Evolutionary conservation across 148 eudicot species (phyloP), one percentile per base, ranked within the genome.

Genomic region (Mesembryanthemum crystallinum): DNA sequence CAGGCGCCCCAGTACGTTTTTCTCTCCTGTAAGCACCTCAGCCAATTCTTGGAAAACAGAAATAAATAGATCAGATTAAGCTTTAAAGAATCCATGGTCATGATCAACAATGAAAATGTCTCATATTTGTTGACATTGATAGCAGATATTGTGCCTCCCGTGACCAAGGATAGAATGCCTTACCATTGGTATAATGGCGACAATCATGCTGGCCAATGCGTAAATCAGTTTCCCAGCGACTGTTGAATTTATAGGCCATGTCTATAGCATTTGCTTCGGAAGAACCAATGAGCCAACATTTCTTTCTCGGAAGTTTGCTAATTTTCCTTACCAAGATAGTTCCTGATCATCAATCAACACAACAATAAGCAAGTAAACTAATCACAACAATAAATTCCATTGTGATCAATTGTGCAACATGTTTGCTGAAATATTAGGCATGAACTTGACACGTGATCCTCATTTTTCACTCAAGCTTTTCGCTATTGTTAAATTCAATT

Each of bases 171-270:
- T 57, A 21, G 27, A 57, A 23, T n/a, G 61, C 1, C n/a, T 65
- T 81, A 93, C 98, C 97, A 76, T 91, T 83, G 49, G 88, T 80
- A 70, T 94, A 94, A 78, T 92, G 76, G n/a, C 96, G 92, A 76
- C 98, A 94, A 42, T 94, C 98, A 33, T 92, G 90, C 24, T 69
- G 64, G 62, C 94, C 94, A 25, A 94, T 77, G 66, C 81, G 78
- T 72, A 94, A 78, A 73, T 88, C 86, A 51, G 92, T 94, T n/a
- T 82, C 64, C 98, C 98, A 94, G 28, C 57, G 67, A 35, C 76
- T 57, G 66, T 92, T 94, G 89, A 92, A 94, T 51, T 83, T 54
- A 52, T 75, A 47, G 25, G 89, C 82, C 39, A 80, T 92, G 63
- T 84, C 88, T 23, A 78, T 47, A 60, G 86, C 88, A 82, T 89